Base-by-base conservation (phyloP, 2,329 filamentous ascomycete genomes). In the Phyllosticta citriasiana region DNA sequence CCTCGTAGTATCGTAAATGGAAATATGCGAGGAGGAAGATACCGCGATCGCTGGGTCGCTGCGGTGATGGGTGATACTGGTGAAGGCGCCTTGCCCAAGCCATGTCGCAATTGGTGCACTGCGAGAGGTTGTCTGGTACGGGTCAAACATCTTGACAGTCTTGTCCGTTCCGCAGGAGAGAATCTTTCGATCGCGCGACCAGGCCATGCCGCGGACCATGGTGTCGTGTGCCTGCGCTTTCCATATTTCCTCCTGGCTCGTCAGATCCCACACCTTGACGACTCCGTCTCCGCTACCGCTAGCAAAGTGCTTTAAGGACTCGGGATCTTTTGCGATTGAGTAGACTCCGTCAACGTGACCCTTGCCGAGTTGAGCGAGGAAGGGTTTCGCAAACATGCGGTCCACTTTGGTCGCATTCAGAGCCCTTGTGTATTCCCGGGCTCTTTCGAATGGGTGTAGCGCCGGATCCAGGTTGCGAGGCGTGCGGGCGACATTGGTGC, bases 191-290 rank as follows among this genome's bases (percentile, higher is more conserved):
- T 96, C 90, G 53, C 84, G 82, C 2, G 91, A 96, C 88, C 93
- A 99, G 67, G 87, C 88, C 71, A 97, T 81, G 14, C 88, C 89
- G 79, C 96, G 96, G 67, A 97, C 90, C 53, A 97, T 87, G 67
- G 96, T 96, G 68, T 96, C 89, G 72, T 99, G 95, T 25, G 91
- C 93, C 65, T 88, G 85, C 2, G 83, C 82, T 68, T 89, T 82
- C 87, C 89, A 93, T 55, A 87, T 81, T 71, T 94, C 88, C 27
- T 88, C 85, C 61, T 84, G 79, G 64, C 80, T 87, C 8, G 86
- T 83, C 67, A 94, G 77, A 74, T 95, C 88, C 91, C 91, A 96
- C 35, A 94, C 88, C 76, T 99, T 99, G 62, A 99, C 84, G 9
- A 97, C 85, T 65, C 94, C 92, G 66, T 88, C 91, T 53, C 89